These are phyloP conservation scores for Syncephalastrum sp. DNA, from an alignment of 371 early-diverging fungal species.

Conservation along the genomic window DNA sequence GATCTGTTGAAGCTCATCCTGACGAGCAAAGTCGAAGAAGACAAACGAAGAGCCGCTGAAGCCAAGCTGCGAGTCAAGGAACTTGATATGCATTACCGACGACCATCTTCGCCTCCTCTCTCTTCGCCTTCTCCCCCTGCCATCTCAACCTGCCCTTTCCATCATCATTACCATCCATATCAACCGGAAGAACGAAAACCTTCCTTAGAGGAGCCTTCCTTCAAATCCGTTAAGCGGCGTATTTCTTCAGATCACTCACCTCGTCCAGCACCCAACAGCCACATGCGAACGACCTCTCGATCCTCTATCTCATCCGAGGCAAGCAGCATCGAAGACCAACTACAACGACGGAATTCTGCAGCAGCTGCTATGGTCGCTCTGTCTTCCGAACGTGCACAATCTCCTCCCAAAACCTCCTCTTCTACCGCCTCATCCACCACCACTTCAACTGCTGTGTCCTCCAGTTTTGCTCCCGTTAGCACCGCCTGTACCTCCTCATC, in stretches of 20 bases:
- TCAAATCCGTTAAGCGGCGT: constrained; percentile 10
- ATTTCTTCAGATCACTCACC: constrained; percentile 1
- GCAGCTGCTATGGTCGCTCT: constrained; percentile 53
- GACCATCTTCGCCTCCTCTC: constrained; percentile 3
- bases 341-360: constrained; percentile 44
- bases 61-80: constrained; percentile 57
- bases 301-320: constrained; percentile 1
- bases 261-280: background rate
- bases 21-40: constrained; percentile 65
- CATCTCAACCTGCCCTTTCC: background rate
- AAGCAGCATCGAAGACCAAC: constrained; percentile 13
- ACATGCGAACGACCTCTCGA: background rate
- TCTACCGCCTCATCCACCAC: constrained; percentile 9
- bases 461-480: constrained; percentile 11
- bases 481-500: no score
- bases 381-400: constrained; percentile 16
- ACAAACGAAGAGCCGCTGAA: constrained; percentile 63
- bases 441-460: constrained; percentile 6
- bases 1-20: constrained; percentile 63
- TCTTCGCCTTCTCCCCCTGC: background rate
- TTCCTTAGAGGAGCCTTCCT: constrained; percentile 6
- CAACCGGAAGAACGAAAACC: constrained; percentile 5
- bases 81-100: constrained; percentile 41
- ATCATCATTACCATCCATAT: constrained; percentile 3
- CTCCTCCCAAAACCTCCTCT: constrained; percentile 5